These are phyloP conservation scores for Neonothopanus nambi DNA, from an alignment of 1,284 basidiomycete genomes.

Conservation along the genomic window DNA sequence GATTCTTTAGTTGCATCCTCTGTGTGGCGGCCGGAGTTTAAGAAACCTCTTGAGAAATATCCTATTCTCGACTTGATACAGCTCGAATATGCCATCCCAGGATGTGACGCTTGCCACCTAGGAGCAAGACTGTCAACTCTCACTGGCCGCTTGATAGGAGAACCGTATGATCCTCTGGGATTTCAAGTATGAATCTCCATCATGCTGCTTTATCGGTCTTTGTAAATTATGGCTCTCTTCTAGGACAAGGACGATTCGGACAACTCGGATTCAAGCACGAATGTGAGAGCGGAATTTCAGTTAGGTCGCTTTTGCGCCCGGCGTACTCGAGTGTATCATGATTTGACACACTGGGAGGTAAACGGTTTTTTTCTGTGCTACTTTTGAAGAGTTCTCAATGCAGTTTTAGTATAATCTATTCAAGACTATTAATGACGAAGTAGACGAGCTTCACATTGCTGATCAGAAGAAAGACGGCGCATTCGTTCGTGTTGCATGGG, in stretches of 20 bases:
- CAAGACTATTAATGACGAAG: slow-evolving; percentile 51
- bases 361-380: slow-evolving; percentile 20
- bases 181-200: slow-evolving; percentile 46
- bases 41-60: slow-evolving; percentile 60
- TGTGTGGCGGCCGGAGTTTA: slow-evolving; percentile 75
- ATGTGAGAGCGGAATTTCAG: slow-evolving; percentile 40
- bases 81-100: slow-evolving; percentile 57
- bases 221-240: background rate
- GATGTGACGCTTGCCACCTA: slow-evolving; percentile 80
- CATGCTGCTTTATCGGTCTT: background rate
- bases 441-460: slow-evolving; percentile 47
- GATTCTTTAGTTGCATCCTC: slow-evolving; percentile 78
- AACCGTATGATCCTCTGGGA: slow-evolving; percentile 57
- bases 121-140: slow-evolving; percentile 66
- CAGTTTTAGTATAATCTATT: slow-evolving; percentile 56
- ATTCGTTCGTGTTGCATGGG: slow-evolving; percentile 59
- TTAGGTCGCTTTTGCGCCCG: slow-evolving; percentile 77
- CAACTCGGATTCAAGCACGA: slow-evolving; percentile 29
- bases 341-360: slow-evolving; percentile 87
- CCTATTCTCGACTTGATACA: slow-evolving; percentile 57
- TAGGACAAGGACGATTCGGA: slow-evolving; percentile 23
- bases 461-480: slow-evolving; percentile 32
- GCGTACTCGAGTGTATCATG: slow-evolving; percentile 70
- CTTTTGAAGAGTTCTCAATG: background rate
- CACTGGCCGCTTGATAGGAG: slow-evolving; percentile 54